Evolutionary conservation across 768 basidiomycete genomes (phyloP).

Genomic region (Lactarius quietus): DNA sequence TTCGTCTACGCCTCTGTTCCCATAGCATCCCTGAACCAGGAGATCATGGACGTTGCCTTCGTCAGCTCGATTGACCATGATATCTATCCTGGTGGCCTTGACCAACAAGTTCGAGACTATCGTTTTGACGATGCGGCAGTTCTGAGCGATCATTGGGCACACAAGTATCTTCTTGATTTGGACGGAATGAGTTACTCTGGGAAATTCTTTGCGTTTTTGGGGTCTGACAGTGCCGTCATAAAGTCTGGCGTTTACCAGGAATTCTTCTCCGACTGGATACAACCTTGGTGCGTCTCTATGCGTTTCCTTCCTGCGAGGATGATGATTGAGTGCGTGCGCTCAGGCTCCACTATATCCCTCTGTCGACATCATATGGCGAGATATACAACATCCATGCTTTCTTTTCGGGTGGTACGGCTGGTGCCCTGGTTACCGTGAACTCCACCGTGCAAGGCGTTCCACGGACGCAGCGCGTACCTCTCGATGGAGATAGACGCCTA

Average conservation of each 20-base stretch:
- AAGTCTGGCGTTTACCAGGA: conserved; percentile 92
- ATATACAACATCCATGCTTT: conserved; percentile 92
- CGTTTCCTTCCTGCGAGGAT: neutral
- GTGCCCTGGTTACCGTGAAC: conserved; percentile 53
- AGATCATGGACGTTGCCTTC: conserved; percentile 87
- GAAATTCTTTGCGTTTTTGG: conserved; percentile 79
- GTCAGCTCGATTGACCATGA: conserved; percentile 68
- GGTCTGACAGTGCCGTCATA: conserved; percentile 84
- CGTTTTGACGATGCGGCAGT: conserved; percentile 74
- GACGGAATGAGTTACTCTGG: conserved; percentile 97
- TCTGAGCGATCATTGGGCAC: conserved; percentile 84
- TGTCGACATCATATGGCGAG: conserved; percentile 83
- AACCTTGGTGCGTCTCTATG: conserved; percentile 64
- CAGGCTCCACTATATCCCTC: conserved; percentile 93
- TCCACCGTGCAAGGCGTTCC: conserved; percentile 39
- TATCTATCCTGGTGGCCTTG: conserved; percentile 72
- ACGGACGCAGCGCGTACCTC: conserved; percentile 35
- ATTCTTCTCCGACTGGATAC: conserved; percentile 87
- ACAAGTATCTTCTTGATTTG: conserved; percentile 86
- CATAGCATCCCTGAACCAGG: conserved; percentile 58
- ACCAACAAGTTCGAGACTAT: conserved; percentile 58
- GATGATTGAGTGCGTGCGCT: neutral
- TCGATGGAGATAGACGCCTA: conserved; percentile 68
- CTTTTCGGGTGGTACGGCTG: conserved; percentile 79
- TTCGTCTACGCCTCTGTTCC: conserved; percentile 63